Conservation (phyloP, 2,329 filamentous ascomycete species). For the Clarireedia paspali region DNA sequence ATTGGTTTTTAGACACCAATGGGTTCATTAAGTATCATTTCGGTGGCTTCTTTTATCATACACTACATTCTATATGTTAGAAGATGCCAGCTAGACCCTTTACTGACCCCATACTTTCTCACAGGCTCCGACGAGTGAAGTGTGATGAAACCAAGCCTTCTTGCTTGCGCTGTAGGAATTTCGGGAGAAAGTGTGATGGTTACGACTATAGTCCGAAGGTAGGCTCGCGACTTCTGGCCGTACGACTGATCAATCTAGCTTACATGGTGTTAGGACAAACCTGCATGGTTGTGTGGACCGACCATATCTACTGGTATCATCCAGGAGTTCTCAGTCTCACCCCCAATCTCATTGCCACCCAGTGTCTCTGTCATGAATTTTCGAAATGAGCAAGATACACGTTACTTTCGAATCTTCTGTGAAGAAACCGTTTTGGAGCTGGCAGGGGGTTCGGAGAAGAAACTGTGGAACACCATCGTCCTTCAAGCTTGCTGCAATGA, state of each 20-base stretch:
- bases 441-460: constrained; percentile 11
- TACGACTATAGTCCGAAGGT: constrained; percentile 10
- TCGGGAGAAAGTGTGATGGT: constrained; percentile 9
- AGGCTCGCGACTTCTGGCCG: background rate
- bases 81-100: background rate
- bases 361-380: constrained; percentile 9
- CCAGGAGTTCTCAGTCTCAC: background rate
- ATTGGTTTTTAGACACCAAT: background rate
- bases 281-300: constrained; percentile 6
- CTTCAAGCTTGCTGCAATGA: constrained; percentile 16
- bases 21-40: background rate
- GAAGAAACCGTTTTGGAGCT: constrained; percentile 15
- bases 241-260: background rate
- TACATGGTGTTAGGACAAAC: background rate
- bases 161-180: constrained; percentile 7
- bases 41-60: constrained; percentile 9
- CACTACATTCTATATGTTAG: background rate
- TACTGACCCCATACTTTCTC: background rate
- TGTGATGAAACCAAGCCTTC: constrained; percentile 11
- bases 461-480: constrained; percentile 15
- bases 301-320: constrained; percentile 8
- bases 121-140: constrained; percentile 8
- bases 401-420: constrained; percentile 19
- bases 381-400: constrained; percentile 13
- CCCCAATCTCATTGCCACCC: background rate